These are phyloP conservation scores for Tilletia walkeri DNA, from an alignment of 1,284 basidiomycete genomes.

Conservation along the genomic window DNA sequence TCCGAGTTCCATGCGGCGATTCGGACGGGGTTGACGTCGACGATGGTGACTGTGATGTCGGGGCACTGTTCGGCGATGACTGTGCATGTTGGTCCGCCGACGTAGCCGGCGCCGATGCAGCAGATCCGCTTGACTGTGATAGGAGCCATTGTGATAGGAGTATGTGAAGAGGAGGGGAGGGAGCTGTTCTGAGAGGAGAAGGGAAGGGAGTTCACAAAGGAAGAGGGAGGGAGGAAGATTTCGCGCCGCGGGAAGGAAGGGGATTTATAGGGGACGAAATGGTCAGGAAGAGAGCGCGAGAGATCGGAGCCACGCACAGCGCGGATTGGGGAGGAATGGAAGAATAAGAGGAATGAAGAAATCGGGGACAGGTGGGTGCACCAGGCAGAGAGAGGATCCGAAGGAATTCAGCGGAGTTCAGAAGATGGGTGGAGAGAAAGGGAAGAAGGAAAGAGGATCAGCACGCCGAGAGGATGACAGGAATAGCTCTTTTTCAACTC, in stretches of 20 bases:
- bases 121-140: constrained; percentile 48
- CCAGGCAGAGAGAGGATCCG: neutral
- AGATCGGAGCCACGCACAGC: too few species aligned
- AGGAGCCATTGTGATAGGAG: neutral
- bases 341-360: neutral
- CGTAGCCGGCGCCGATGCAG: constrained; percentile 86
- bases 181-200: neutral
- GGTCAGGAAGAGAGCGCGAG: neutral
- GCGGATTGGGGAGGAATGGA: neutral
- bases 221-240: neutral
- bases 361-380: neutral
- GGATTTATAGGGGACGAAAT: neutral
- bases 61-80: constrained; percentile 94
- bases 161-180: neutral
- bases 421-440: neutral
- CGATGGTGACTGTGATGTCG: constrained; percentile 90
- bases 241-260: neutral
- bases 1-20: constrained; percentile 91
- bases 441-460: neutral
- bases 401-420: neutral
- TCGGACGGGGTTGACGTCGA: constrained; percentile 90
- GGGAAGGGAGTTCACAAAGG: neutral
- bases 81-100: constrained; percentile 76
- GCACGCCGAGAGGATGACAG: too few species aligned
- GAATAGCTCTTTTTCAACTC: neutral